Evolutionary conservation across 2,329 filamentous ascomycete genomes (phyloP), one percentile per base, ranked within the genome.

Genomic region (Xylaria sp.): DNA sequence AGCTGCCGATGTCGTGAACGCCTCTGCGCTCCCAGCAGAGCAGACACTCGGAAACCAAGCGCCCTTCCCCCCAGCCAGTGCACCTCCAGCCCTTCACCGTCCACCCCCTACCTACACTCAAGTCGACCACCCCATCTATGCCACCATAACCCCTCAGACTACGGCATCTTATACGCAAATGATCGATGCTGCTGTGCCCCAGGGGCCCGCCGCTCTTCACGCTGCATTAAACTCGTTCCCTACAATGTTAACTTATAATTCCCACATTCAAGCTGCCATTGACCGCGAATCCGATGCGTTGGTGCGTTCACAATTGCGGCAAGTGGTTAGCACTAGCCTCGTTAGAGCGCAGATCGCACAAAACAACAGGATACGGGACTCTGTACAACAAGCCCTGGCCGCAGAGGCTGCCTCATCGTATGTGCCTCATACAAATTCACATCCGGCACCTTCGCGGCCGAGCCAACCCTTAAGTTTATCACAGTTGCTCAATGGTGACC

Each of bases 121-220:
- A 48, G 64, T 78, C 25, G 78, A 81, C 49, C 71, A 77, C 20
- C 76, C 79, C 54, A 76, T 77, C 23, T 74, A 77, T 67, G 76
- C 79, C 9, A 77, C 76, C 12, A 71, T 79, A n/a, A 75, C 77
- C 1, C 75, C 79, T 0, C 78, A 80, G 59, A 78, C 82, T 7
- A 77, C 81, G 10, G 75, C 78, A n/a, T 82, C 83, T 3, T 86
- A 86, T 62, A 83, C 80, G 43, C 80, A 82, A 10, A 78, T 89
- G 67, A 88, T 91, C 61, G 86, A 90, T 65, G 78, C 81, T 6
- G 79, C 84, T 15, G 82, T 90, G 0, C 82, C 85, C 0, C 82
- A 84, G 61, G 89, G 88, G 0, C 82, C 82, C 0, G 77, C 76
- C 2, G 82, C 83, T 4, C 78, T 89, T 9, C 80, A 83, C 36